A percentile compares a stretch with the other conserved stretches of the same genome.
These are phyloP conservation scores for Oryza longistaminata DNA, from an alignment of 176 grass and related monocot genomes.

Conservation along the genomic window DNA sequence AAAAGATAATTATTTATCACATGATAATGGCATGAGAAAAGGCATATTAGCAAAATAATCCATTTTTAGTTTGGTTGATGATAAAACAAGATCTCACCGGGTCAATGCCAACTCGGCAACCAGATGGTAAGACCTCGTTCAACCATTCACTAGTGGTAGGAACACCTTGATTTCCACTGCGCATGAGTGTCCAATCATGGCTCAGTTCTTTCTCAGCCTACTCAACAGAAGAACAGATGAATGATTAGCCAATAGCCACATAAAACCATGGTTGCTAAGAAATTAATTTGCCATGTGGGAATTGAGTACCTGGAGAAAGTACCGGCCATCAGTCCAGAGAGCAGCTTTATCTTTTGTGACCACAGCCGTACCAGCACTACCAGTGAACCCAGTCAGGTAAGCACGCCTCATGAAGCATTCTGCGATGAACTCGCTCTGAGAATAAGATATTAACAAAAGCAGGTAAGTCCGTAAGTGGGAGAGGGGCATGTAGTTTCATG, in stretches of 20 bases:
- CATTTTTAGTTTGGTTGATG: background rate
- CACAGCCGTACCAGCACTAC: conserved; percentile 95
- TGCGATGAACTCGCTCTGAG: conserved; percentile 87
- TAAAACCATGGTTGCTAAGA: background rate
- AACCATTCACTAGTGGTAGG: conserved; percentile 89
- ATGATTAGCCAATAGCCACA: background rate
- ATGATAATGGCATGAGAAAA: background rate
- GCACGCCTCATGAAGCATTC: conserved; percentile 89
- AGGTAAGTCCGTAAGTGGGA: background rate
- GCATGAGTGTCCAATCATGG: conserved; percentile 79
- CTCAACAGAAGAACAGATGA: conserved; percentile 5
- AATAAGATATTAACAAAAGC: conserved; percentile 20
- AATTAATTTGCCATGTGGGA: background rate
- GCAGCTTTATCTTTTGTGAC: conserved; percentile 87
- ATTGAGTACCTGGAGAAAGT: conserved; percentile 84
- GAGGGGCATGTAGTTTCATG: background rate
- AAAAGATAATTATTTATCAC: background rate
- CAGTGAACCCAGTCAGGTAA: conserved; percentile 85
- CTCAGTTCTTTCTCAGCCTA: conserved; percentile 88
- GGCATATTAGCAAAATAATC: background rate
- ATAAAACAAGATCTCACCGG: conserved; percentile 67
- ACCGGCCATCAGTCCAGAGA: conserved; percentile 97
- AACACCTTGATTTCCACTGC: conserved; percentile 82
- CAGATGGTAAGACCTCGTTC: conserved; percentile 81
- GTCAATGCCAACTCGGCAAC: conserved; percentile 87